Evolutionary conservation across 257 asterid genomes (phyloP), one percentile per base, ranked within the genome.

Genomic region (Solanum sitiens): DNA sequence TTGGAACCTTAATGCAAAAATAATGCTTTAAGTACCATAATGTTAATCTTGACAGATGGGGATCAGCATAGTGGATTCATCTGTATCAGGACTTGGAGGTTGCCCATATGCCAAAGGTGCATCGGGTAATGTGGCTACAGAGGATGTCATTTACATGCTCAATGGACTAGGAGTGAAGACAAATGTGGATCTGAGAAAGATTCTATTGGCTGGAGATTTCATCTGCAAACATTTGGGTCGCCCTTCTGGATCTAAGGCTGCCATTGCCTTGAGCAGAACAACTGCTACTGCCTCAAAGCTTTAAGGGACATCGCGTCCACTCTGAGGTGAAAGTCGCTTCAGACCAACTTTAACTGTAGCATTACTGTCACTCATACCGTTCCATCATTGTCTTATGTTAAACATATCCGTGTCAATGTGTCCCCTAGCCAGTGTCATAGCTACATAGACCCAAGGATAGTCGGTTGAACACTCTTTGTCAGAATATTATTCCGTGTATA

Each of bases 81-180:
- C 99, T 85, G 91, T 95, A 86, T 92, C 98, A 13, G 99, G 99
- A 80, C 97, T 97, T 15, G 99, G 99, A 11, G 98, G 98, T 85
- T 97, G 98, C 86, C 99, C 99, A 3, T 97, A 95, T 86, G 99
- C 99, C 45, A 95, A 95, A 93, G 99, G 99, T 83, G 99, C 99
- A 85, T 88, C 98, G 1, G 98, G 99, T 72, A 97, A 97, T 88
- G 99, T 95, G 68, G 99, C 98, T 25, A 97, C 98, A 0, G 99
- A 97, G 93, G 99, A 97, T 82, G 99, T 97, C 18, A 94, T 97
- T 32, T 97, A 95, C 82, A 95, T 97, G 99, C 98, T 95, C 13
- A 90, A 95, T 85, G 99, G 98, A 40, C 75, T 97, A 76, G 98
- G 98, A 50, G 94, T 95, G 84, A 89, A 91, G 91, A 97, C 98